Evolutionary conservation across 164 flowering plant species (phyloP).

Genomic region (Magnolia sinica): DNA sequence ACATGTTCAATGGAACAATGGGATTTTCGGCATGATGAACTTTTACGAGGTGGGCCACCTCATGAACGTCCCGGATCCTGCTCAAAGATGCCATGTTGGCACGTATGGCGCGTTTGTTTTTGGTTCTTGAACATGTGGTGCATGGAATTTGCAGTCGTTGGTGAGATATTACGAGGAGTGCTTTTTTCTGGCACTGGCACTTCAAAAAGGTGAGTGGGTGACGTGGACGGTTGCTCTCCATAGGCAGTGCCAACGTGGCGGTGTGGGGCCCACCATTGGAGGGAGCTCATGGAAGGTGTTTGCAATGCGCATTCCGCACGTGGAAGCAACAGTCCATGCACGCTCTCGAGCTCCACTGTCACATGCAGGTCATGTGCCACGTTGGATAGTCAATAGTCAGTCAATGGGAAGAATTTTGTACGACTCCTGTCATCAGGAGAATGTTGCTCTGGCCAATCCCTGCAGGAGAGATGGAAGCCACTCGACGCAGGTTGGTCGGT

Average conservation of each 20-base stretch:
- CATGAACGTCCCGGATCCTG: background rate
- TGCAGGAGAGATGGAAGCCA: too few species aligned
- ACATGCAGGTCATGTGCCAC: constrained; percentile 15
- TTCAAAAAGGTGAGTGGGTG: background rate
- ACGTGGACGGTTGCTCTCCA: constrained; percentile 16
- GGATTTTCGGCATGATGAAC: background rate
- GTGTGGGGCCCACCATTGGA: background rate
- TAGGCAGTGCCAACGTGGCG: constrained; percentile 12
- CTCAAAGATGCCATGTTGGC: background rate
- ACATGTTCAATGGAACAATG: background rate
- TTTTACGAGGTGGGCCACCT: background rate
- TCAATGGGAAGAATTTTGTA: background rate
- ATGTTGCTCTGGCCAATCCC: too few species aligned
- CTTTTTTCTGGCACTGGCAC: background rate
- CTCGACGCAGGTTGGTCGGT: too few species aligned
- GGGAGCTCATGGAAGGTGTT: constrained; percentile 28
- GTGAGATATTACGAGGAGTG: background rate
- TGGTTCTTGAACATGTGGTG: background rate
- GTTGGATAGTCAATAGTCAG: background rate
- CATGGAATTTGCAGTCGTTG: background rate
- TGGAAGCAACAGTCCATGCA: constrained; percentile 24
- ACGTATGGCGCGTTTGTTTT: background rate
- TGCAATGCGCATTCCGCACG: constrained; percentile 25
- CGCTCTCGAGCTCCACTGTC: constrained; percentile 18
- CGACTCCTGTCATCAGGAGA: too few species aligned